Evolutionary conservation across 2,329 filamentous ascomycete species (phyloP).

Genomic region (Talaromyces sp.): DNA sequence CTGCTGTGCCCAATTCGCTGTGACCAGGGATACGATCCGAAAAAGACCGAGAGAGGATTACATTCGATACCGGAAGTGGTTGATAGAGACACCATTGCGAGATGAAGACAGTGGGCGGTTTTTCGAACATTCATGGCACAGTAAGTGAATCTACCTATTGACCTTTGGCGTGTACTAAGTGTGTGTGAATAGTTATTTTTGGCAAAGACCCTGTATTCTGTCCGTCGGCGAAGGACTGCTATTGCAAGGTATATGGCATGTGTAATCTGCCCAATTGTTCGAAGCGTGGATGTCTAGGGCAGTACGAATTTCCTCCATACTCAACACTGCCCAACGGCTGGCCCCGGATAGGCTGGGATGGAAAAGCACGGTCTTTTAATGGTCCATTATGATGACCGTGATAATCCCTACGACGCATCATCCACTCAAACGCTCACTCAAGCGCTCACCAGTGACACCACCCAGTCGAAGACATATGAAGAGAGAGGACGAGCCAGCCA

Average conservation of each 20-base stretch:
- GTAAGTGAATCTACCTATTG: conserved; percentile 1
- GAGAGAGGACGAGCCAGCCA: neutral
- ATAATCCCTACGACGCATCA: too few species aligned
- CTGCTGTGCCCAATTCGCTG: conserved; percentile 53
- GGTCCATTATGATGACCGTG: conserved; percentile 1
- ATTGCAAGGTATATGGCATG: conserved; percentile 10
- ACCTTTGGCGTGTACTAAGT: neutral
- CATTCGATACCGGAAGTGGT: conserved; percentile 46
- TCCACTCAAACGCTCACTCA: too few species aligned
- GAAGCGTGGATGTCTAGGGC: conserved; percentile 1
- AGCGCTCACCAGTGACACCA: too few species aligned
- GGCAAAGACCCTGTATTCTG: conserved; percentile 7
- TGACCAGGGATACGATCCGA: conserved; percentile 45
- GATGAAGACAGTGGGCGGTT: conserved; percentile 46
- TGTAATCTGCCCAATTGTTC: conserved; percentile 5
- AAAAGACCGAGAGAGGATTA: conserved; percentile 42
- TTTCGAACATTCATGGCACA: conserved; percentile 52
- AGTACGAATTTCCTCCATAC: conserved; percentile 4
- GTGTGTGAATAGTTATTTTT: conserved; percentile 5
- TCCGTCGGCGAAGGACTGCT: conserved; percentile 8
- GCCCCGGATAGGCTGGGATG: conserved; percentile 7
- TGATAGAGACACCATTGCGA: conserved; percentile 43
- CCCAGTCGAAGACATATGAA: neutral
- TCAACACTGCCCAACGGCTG: conserved; percentile 6
- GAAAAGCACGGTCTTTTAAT: conserved; percentile 5